A percentile compares a stretch with the other conserved stretches of the same genome.
These are phyloP conservation scores for Bromus sterilis DNA, from an alignment of 176 grass and related monocot species.

Conservation along the genomic window DNA sequence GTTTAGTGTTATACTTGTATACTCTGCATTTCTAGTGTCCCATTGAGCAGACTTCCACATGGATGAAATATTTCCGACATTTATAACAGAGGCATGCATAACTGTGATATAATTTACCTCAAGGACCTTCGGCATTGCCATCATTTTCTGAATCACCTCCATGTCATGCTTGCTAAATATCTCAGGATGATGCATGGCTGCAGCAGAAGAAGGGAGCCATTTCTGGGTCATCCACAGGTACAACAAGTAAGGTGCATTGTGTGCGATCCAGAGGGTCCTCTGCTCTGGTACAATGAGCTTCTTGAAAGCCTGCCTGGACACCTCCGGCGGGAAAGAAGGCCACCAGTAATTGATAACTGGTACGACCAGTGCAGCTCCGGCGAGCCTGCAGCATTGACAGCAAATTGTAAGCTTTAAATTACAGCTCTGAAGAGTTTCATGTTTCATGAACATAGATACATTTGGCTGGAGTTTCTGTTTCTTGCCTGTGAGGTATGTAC, in stretches of 20 bases:
- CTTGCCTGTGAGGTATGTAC: conserved; percentile 79
- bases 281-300: conserved; percentile 45
- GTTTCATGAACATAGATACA: neutral
- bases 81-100: neutral
- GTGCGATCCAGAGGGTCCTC: conserved; percentile 56
- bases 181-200: conserved; percentile 39
- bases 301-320: conserved; percentile 56
- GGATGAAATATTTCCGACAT: neutral
- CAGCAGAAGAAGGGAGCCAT: conserved; percentile 57
- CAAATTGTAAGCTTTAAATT: conserved; percentile 5
- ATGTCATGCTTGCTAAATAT: conserved; percentile 54
- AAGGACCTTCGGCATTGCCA: conserved; percentile 27
- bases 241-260: conserved; percentile 58
- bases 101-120: conserved; percentile 31
- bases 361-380: conserved; percentile 58
- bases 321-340: conserved; percentile 50
- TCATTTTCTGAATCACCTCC: conserved; percentile 53
- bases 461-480: neutral
- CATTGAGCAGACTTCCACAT: neutral
- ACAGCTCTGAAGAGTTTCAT: neutral
- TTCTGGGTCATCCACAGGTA: conserved; percentile 81
- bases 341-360: conserved; percentile 86
- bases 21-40: neutral
- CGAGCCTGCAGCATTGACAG: conserved; percentile 29
- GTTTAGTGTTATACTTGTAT: neutral